These are phyloP conservation scores for Fusarium circinatum DNA, from an alignment of 2,329 filamentous ascomycete genomes.

Conservation along the genomic window DNA sequence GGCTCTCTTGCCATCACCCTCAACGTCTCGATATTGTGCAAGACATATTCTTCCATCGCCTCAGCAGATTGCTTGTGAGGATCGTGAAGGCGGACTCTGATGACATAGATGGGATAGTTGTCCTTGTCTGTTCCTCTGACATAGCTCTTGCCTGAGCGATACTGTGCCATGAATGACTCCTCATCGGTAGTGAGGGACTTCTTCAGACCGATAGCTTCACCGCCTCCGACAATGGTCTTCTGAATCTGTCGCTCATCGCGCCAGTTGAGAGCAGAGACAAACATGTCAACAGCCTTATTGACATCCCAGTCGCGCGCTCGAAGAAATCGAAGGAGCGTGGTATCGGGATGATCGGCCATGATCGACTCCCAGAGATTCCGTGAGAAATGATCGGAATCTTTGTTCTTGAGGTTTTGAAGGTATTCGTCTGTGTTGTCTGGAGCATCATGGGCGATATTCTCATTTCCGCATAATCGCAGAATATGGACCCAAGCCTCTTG, in stretches of 20 bases:
- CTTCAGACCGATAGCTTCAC: slow-evolving; percentile 47
- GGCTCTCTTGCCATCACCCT: slow-evolving; percentile 41
- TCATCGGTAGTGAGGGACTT: slow-evolving; percentile 40
- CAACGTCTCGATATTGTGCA: slow-evolving; percentile 53
- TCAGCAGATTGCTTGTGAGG: slow-evolving; percentile 47
- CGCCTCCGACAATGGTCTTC: slow-evolving; percentile 46
- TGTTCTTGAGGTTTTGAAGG: slow-evolving; percentile 2
- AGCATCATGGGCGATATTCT: not conserved
- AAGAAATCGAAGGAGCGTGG: slow-evolving; percentile 53
- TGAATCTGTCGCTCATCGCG: slow-evolving; percentile 49
- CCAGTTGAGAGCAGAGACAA: slow-evolving; percentile 52
- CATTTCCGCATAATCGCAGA: slow-evolving; percentile 20
- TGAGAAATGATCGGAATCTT: slow-evolving; percentile 25
- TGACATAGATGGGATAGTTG: slow-evolving; percentile 50
- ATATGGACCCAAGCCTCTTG: slow-evolving; percentile 36
- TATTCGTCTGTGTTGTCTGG: slow-evolving; percentile 12
- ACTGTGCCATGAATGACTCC: slow-evolving; percentile 51
- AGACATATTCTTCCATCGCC: slow-evolving; percentile 51
- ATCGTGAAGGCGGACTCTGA: slow-evolving; percentile 45
- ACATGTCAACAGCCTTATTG: slow-evolving; percentile 52
- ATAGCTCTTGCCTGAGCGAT: slow-evolving; percentile 52
- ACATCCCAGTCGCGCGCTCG: slow-evolving; percentile 55
- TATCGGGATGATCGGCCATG: slow-evolving; percentile 51
- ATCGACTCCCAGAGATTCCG: slow-evolving; percentile 23
- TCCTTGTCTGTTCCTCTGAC: slow-evolving; percentile 51